phyloP scores from a whole-genome alignment of 345 rosid genomes.

The Linum usitatissimum region DNA sequence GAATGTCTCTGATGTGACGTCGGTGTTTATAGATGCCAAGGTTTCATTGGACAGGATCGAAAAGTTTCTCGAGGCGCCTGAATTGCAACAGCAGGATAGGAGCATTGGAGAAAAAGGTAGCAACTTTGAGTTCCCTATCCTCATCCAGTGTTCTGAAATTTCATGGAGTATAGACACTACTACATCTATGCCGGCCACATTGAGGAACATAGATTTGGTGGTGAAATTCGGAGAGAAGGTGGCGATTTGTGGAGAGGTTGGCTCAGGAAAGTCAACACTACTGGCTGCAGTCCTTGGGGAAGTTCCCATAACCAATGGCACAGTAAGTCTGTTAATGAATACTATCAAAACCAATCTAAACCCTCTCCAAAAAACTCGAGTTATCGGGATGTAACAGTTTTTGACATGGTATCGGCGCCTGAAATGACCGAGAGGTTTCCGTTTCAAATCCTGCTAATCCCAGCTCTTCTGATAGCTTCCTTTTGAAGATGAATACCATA shows the following conservation, averaged over 20 bases:
- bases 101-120: constrained; percentile 15
- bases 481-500: no score
- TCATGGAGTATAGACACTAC: constrained; percentile 37
- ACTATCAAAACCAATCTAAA: no score
- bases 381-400: no score
- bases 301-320: constrained; percentile 46
- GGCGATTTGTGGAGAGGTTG: constrained; percentile 65
- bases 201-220: constrained; percentile 38
- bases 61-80: constrained; percentile 45
- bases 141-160: not conserved
- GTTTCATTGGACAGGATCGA: constrained; percentile 56
- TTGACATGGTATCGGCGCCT: no score
- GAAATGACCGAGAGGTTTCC: no score
- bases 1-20: constrained; percentile 41
- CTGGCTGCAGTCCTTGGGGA: constrained; percentile 61
- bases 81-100: constrained; percentile 32
- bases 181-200: constrained; percentile 20
- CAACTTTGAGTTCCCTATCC: not conserved
- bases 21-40: constrained; percentile 44
- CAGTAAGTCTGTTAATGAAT: constrained; percentile 4
- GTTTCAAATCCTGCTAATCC: no score
- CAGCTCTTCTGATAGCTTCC: no score
- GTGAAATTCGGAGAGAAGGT: constrained; percentile 44
- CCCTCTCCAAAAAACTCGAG: no score
- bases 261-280: constrained; percentile 66